Evolutionary conservation across 2,329 filamentous ascomycete genomes (phyloP).

Genomic region (Talaromyces islandicus): DNA sequence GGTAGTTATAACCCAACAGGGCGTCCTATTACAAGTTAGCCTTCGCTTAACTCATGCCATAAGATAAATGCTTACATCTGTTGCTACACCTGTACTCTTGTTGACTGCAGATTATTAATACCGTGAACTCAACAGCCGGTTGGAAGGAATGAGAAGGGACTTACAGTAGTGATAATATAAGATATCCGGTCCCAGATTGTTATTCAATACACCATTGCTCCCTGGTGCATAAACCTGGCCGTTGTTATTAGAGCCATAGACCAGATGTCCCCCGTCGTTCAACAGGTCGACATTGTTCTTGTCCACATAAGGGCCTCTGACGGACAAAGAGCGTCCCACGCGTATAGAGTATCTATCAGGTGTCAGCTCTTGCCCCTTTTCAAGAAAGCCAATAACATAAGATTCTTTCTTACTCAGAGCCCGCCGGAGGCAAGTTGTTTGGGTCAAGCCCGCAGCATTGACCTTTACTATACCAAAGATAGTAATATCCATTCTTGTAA

Average conservation of each 20-base stretch:
- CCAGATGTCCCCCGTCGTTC: constrained; percentile 27
- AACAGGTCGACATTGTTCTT: constrained; percentile 19
- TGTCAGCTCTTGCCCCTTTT: not conserved
- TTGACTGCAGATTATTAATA: constrained; percentile 20
- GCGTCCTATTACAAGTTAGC: constrained; percentile 22
- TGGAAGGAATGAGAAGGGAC: constrained; percentile 7
- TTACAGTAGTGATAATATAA: constrained; percentile 36
- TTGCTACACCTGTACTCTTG: constrained; percentile 23
- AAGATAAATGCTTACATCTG: constrained; percentile 14
- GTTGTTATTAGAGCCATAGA: constrained; percentile 33
- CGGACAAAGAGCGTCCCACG: constrained; percentile 27
- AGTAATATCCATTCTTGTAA: constrained; percentile 30
- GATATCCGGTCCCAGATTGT: constrained; percentile 23
- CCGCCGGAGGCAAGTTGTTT: constrained; percentile 19
- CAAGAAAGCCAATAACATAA: not conserved
- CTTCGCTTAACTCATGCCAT: not conserved
- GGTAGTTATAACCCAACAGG: constrained; percentile 30
- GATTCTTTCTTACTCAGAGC: not conserved
- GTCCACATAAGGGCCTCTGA: constrained; percentile 31
- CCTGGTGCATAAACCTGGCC: constrained; percentile 34
- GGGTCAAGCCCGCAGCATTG: constrained; percentile 29
- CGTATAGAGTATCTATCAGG: constrained; percentile 26
- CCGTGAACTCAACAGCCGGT: not conserved
- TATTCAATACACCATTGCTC: constrained; percentile 27
- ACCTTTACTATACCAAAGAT: constrained; percentile 35